Evolutionary conservation across 192 early-diverging fungal species (phyloP), one percentile per base, ranked within the genome.

Genomic region (Podila minutissima): DNA sequence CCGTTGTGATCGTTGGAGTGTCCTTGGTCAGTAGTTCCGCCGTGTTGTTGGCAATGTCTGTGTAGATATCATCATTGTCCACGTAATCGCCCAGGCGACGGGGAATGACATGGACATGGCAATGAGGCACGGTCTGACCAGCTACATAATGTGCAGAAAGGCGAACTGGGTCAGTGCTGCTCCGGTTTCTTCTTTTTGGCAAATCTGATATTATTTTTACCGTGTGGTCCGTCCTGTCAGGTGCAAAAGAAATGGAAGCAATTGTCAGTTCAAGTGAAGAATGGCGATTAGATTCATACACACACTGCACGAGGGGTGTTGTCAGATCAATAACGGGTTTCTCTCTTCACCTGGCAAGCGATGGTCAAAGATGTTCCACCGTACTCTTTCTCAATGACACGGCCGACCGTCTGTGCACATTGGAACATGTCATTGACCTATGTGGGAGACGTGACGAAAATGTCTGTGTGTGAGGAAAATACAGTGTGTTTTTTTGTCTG

Each of bases 81-180:
- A 85, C 84, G 85, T 88, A 97, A 72, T 99, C 96, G 31, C 93
- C 93, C 20, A 82, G 71, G 38, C 79, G 85, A 12, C 97, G 88
- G 48, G 97, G 96, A 50, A 99, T 95, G 31, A 99, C 71, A 82
- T 99, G 97, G 32, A 97, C 79, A 68, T 99, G 97, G 10, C 94
- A 92, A 83, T 99, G 97, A 12, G 93, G 89, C 6, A 99, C 95
- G 24, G 96, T 88, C 79, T 95, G 77, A 8, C 77, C 77, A 31
- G 77, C 77, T 81, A 50, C 32, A 62, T 55, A 8, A 8, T 55
- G 8, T 26, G 74, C 75, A 0, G 41, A 17, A 15, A 11, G 3
- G 41, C 12, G 11, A 46, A 46, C 15, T 11, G 41, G 41, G 15
- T 46, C 4, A 46, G 41, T 46, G 41, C 41, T 46, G 9, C 41